Percentiles rank a stretch among this genome's conserved stretches.
Conservation (phyloP, 1,284 basidiomycete genomes). For the Cerioporus squamosus region DNA sequence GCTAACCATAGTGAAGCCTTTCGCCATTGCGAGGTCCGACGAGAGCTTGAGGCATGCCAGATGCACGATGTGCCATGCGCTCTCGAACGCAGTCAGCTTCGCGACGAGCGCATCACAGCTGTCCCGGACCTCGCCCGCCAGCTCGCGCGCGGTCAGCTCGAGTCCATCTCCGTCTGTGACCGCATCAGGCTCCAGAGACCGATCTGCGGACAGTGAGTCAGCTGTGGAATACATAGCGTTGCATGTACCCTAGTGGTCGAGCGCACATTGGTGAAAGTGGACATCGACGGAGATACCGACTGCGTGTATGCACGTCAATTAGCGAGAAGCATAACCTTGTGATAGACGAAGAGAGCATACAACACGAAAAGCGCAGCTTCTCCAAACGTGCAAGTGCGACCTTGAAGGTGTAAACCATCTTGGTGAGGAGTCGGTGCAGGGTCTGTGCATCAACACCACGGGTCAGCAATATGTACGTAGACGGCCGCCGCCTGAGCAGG, state of each 20-base stretch:
- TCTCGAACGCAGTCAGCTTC: conserved; percentile 34
- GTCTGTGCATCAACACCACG: not conserved
- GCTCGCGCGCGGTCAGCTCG: conserved; percentile 16
- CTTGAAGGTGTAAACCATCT: conserved; percentile 31
- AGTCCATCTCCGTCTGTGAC: not conserved
- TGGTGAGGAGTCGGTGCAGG: conserved; percentile 21
- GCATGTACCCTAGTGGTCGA: no score
- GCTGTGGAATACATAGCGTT: no score
- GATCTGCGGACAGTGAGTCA: not conserved
- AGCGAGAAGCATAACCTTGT: not conserved
- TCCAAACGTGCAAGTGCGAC: conserved; percentile 31
- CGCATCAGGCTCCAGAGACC: conserved; percentile 6
- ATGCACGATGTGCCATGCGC: conserved; percentile 36
- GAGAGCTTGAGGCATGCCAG: conserved; percentile 30
- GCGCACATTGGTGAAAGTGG: conserved; percentile 15
- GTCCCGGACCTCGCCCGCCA: conserved; percentile 20
- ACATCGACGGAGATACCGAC: conserved; percentile 22
- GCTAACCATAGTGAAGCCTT: conserved; percentile 25
- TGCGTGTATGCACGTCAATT: not conserved
- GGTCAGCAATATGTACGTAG: no score
- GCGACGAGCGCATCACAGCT: conserved; percentile 29
- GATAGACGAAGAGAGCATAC: conserved; percentile 2
- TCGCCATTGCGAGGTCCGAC: conserved; percentile 32
- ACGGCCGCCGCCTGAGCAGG: no score
- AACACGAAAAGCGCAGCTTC: conserved; percentile 33